Evolutionary conservation across 768 basidiomycete genomes (phyloP).

Genomic region (Strobilomyces echinocephalus): DNA sequence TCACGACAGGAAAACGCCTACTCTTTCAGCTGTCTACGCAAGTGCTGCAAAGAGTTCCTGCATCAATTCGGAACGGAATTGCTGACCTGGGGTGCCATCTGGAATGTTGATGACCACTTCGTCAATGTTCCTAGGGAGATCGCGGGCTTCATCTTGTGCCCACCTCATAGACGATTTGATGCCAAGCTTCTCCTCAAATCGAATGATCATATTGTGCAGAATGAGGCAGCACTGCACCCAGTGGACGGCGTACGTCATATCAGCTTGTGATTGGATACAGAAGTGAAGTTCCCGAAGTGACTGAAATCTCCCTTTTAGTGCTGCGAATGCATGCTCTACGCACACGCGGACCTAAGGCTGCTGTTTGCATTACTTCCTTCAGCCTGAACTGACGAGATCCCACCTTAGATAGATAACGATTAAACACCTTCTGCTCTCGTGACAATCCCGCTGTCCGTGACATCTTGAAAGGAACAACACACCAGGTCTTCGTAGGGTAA

Average conservation of each 20-base stretch:
- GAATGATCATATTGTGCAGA: conserved; percentile 9
- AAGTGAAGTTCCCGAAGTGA: neutral
- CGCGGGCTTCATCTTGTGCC: neutral
- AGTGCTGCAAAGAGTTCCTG: no score
- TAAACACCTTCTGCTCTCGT: conserved; percentile 1
- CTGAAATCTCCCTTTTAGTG: neutral
- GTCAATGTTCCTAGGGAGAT: neutral
- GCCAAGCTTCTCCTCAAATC: conserved; percentile 3
- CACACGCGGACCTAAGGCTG: neutral
- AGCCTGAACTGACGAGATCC: neutral
- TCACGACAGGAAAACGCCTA: no score
- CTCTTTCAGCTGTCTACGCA: no score
- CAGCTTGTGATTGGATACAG: neutral
- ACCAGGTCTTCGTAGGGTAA: conserved; percentile 8
- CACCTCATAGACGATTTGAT: neutral
- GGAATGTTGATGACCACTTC: no score
- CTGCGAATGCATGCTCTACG: conserved; percentile 9
- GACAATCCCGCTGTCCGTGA: neutral
- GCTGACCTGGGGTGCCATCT: no score
- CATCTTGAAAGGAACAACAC: conserved; percentile 2
- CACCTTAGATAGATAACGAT: conserved; percentile 8
- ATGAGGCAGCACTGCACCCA: conserved; percentile 11
- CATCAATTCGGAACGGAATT: no score
- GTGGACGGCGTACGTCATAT: neutral
- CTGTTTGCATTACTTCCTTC: neutral